phyloP scores from a whole-genome alignment of 2,329 filamentous ascomycete genomes.

The Xylaria arbuscula region DNA sequence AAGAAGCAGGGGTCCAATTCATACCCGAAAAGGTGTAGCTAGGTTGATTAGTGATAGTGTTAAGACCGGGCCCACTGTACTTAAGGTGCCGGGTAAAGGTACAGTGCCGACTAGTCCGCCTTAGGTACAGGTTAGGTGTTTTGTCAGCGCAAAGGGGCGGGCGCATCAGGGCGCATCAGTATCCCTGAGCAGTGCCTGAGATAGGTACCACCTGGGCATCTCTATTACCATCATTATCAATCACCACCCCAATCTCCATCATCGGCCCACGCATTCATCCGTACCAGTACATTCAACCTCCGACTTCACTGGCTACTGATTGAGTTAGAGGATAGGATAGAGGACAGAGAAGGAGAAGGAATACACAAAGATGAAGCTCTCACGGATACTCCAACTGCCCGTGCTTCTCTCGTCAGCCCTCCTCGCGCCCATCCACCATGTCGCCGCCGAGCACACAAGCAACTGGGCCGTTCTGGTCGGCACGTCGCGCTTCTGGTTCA shows the following conservation, averaged over 20 bases:
- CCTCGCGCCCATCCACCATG: slow-evolving; percentile 57
- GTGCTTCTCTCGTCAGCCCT: slow-evolving; percentile 61
- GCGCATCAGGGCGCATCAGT: background rate
- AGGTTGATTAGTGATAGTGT: background rate
- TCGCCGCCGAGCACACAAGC: slow-evolving; percentile 83
- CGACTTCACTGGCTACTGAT: background rate
- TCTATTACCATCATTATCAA: background rate
- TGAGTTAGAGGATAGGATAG: background rate
- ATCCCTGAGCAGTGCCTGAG: no score
- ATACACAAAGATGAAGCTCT: slow-evolving; percentile 62
- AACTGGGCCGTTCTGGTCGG: slow-evolving; percentile 99
- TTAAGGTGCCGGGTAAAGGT: background rate
- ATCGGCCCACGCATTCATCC: background rate
- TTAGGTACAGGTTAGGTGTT: no score
- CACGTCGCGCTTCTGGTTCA: slow-evolving; percentile 99
- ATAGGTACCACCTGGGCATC: no score
- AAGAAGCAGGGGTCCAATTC: background rate
- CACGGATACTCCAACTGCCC: slow-evolving; percentile 57
- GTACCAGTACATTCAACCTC: background rate
- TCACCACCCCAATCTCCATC: background rate
- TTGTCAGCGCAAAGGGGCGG: background rate
- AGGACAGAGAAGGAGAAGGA: background rate
- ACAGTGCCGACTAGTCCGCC: no score
- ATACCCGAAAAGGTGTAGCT: background rate
- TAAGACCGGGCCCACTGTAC: background rate